These are phyloP conservation scores for Saprolegnia diclina DNA, from an alignment of 352 stramenopile species.

Conservation along the genomic window DNA sequence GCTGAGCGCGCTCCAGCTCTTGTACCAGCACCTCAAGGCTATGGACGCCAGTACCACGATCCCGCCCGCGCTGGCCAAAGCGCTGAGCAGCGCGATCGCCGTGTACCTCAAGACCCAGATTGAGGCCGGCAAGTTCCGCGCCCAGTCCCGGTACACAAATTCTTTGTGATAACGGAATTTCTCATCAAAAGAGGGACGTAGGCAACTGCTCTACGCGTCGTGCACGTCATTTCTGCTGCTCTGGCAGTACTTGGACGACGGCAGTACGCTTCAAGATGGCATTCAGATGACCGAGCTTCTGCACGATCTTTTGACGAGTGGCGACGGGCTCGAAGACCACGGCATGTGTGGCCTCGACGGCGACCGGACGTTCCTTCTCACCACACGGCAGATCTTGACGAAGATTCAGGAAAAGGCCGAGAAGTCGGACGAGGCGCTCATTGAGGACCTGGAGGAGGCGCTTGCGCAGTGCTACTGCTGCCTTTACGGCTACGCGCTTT, in stretches of 20 bases:
- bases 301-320: constrained; percentile 20
- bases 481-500: constrained; percentile 64
- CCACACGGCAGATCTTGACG: not conserved
- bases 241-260: constrained; percentile 19
- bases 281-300: constrained; percentile 8
- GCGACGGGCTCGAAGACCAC: constrained; percentile 15
- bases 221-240: constrained; percentile 22
- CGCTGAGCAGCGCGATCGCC: constrained; percentile 14
- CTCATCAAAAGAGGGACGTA: not conserved
- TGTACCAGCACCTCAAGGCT: constrained; percentile 4
- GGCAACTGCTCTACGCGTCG: constrained; percentile 20
- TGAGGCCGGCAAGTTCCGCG: constrained; percentile 12
- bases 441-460: constrained; percentile 41
- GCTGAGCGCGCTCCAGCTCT: constrained; percentile 10
- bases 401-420: not conserved
- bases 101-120: constrained; percentile 19
- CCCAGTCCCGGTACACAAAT: constrained; percentile 5
- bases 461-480: constrained; percentile 67
- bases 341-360: constrained; percentile 2
- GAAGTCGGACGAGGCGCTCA: not conserved
- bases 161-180: not conserved
- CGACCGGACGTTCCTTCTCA: not conserved
- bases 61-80: not conserved
- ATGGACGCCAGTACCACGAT: not conserved
- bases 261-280: not conserved